Evolutionary conservation across 2,329 filamentous ascomycete species (phyloP).

Genomic region (Cryphonectria radicalis): DNA sequence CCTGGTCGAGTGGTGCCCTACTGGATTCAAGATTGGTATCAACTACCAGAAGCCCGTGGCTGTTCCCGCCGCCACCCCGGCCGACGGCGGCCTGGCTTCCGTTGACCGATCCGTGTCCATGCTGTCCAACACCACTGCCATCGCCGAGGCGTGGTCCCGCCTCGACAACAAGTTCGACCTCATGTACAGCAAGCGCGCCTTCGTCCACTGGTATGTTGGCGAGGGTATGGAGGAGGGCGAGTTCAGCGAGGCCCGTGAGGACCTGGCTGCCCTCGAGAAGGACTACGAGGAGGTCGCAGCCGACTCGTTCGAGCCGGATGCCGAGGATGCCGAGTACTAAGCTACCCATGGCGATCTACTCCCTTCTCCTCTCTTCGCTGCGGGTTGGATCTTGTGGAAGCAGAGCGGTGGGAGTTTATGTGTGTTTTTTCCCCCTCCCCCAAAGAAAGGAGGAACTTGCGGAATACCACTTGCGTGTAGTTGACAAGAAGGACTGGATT

Average conservation of each 20-base stretch:
- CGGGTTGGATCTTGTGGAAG: conserved; percentile 16
- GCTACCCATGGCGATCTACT: not conserved
- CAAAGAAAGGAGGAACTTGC: conserved; percentile 8
- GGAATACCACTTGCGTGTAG: conserved; percentile 28
- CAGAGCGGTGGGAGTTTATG: conserved; percentile 16
- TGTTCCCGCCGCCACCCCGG: conserved; percentile 55
- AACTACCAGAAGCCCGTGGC: conserved; percentile 72
- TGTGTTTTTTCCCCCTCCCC: not conserved
- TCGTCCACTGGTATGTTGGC: conserved; percentile 81
- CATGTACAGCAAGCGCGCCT: conserved; percentile 79
- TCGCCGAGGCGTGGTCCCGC: conserved; percentile 73
- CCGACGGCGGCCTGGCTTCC: conserved; percentile 63
- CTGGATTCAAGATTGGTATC: conserved; percentile 77
- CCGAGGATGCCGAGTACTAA: conserved; percentile 80
- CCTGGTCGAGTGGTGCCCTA: conserved; percentile 76
- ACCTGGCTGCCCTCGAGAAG: conserved; percentile 82
- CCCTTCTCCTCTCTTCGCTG: not conserved
- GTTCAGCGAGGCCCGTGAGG: conserved; percentile 85
- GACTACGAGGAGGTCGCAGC: conserved; percentile 85
- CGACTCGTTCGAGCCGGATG: conserved; percentile 69
- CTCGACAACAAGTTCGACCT: conserved; percentile 78
- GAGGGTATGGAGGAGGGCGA: conserved; percentile 94
- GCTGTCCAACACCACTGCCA: conserved; percentile 77
- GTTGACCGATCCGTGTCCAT: conserved; percentile 70
- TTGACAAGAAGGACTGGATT: conserved; percentile 4